phyloP scores from a whole-genome alignment of 2,329 filamentous ascomycete species.

The Sarocladiaceae sp. region DNA sequence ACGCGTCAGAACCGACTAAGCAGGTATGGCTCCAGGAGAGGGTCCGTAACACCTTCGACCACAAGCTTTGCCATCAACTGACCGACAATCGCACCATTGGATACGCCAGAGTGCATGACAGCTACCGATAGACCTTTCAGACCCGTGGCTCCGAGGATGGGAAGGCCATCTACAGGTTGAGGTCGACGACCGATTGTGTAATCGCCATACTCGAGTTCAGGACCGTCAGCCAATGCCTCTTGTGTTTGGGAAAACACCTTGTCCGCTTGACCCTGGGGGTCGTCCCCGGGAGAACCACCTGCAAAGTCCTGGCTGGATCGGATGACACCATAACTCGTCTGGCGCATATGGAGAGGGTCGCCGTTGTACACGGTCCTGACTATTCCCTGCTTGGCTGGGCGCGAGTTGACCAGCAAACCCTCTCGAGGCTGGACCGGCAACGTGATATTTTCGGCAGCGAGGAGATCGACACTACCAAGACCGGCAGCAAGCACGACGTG shows the following conservation, averaged over 20 bases:
- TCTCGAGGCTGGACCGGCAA: conserved; percentile 18
- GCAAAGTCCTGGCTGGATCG: conserved; percentile 14
- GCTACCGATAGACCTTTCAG: conserved; percentile 21
- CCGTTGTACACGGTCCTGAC: conserved; percentile 19
- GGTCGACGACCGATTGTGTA: conserved; percentile 23
- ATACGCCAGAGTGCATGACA: conserved; percentile 21
- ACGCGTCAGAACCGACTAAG: conserved; percentile 5
- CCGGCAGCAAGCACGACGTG: conserved; percentile 25
- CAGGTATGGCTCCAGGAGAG: not conserved
- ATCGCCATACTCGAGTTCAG: conserved; percentile 20
- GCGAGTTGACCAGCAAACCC: conserved; percentile 23
- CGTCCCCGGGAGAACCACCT: conserved; percentile 12
- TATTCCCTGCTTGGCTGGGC: conserved; percentile 15
- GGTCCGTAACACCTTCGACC: conserved; percentile 1
- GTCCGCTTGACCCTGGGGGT: conserved; percentile 17
- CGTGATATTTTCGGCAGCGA: conserved; percentile 17
- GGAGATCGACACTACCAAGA: conserved; percentile 19
- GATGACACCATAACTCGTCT: conserved; percentile 22
- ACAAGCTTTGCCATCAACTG: conserved; percentile 10
- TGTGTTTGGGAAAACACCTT: conserved; percentile 17
- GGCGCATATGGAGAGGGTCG: conserved; percentile 21
- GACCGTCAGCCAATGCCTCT: conserved; percentile 14
- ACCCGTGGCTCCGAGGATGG: conserved; percentile 21
- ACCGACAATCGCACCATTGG: conserved; percentile 10
- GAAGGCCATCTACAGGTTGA: conserved; percentile 20